Base-by-base conservation (phyloP, 371 early-diverging fungal genomes). In the Choanephora cucurbitarum region DNA sequence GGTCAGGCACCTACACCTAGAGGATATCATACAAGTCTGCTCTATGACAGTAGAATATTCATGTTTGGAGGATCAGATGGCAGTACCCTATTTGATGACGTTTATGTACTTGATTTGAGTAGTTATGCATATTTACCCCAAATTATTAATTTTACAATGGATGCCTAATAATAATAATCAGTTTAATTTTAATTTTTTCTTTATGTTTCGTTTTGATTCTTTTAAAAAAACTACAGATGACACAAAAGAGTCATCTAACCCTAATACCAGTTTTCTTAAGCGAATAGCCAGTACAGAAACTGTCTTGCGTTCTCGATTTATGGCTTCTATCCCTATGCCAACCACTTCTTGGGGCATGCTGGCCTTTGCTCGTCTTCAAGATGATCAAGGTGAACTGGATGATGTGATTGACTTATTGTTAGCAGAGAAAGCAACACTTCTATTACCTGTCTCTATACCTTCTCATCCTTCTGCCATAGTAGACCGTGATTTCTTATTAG, bases 21-120 rank as follows among this genome's bases (percentile, higher is more conserved):
- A 44, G 95, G 94, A n/a, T 95, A 95, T 67, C 94, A 94, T 64
- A 83, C 95, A 9, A 75, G 85, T 11, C 76, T 89, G 13, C 61
- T 93, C 44, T 81, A 86, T 54, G 95, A 95, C 61, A 86, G 90
- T 28, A 70, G 95, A 37, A 58, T 95, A 43, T 88, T 88, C 57
- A 54, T 91, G 34, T 91, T 87, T 75, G 95, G 95, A 34, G 95
- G 95, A 1, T 95, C 88, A 55, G 88, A 95, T 60, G 95, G 95
- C 5, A 74, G 80, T 18, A 74, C 70, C 18, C 88, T 90, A 10
- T 93, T 85, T 73, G 85, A 86, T 45, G 93, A 94, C 49, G 67
- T 94, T 44, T 87, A 81, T 64, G 75, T 90, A 6, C 73, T 95
- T 13, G 95, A 95, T 55, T 72, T 95, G 23, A 83, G 88, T 23